Base-by-base conservation (phyloP, 495 filamentous ascomycete genomes). In the Neurospora sp. region DNA sequence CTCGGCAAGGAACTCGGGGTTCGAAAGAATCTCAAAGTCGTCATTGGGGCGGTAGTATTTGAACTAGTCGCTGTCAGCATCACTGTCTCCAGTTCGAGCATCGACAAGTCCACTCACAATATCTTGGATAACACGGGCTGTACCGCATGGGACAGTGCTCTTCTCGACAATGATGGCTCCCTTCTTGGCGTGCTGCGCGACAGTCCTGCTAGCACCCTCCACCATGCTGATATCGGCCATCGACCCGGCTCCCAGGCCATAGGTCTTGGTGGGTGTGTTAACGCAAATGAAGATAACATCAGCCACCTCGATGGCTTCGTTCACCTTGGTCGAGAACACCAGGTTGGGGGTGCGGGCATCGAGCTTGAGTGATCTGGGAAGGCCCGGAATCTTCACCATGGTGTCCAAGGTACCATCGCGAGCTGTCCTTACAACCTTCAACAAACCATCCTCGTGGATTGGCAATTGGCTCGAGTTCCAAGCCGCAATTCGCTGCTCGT, bases 91-190 rank as follows among this genome's bases (percentile, higher is more conserved):
- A 20, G 4, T 12, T 20, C 4, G 9, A 9, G 27, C 23, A 4
- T 9, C 9, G 0, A 6, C 11, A 62, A 0, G 23, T 9, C 38
- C 31, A 78, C 86, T 85, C 78, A 91, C 89, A 73, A 90, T 92
- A 70, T 90, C 87, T 70, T 88, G 86, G 27, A 96, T 87, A 39
- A 89, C 85, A 44, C 93, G 85, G 0, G 93, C 91, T 6, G 93
- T 96, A 23, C 91, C 85, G 76, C 91, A 93, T 6, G 93, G 93
- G 38, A 96, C 93, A 0, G 93, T 96, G 62, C 88, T 91, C 82
- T 95, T 95, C 83, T 95, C 93, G 2, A 95, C 93, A 23, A 96
- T 85, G 73, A 95, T 93, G 54, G 91, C 89, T 27, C 91, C 91
- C 7, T 85, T 80, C 66, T 85, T 88, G 11, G 93, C 90, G 71